These are phyloP conservation scores for Ichthyophthirius multifiliis DNA, from an alignment of 169 alveolate species.

Conservation along the genomic window DNA sequence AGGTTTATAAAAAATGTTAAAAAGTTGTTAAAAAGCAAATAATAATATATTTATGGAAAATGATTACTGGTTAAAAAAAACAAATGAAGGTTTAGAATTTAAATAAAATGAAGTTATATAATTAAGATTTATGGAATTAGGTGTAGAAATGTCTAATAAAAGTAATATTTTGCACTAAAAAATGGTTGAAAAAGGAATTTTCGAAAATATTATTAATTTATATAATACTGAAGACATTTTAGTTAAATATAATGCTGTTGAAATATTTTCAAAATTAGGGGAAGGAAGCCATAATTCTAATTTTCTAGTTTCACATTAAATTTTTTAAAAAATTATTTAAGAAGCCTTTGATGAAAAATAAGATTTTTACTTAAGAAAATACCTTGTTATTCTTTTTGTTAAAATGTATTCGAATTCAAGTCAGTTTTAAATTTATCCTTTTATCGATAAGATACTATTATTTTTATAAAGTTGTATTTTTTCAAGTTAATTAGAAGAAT, in stretches of 20 bases:
- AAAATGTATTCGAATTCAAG: not conserved
- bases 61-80: not conserved
- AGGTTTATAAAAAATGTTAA: not conserved
- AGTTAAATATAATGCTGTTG: constrained; percentile 1
- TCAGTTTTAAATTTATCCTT: not conserved
- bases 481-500: not conserved
- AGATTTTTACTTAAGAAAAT: constrained; percentile 11
- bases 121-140: constrained; percentile 14
- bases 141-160: not conserved
- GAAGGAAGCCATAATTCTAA: not conserved
- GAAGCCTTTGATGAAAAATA: constrained; percentile 6
- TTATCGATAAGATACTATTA: not conserved
- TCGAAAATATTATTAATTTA: not conserved
- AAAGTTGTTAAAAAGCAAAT: not conserved
- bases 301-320: not conserved
- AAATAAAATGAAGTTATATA: not conserved
- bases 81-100: not conserved
- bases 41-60: not conserved
- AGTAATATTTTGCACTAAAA: not conserved
- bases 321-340: not conserved
- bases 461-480: not conserved
- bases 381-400: not conserved
- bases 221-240: not conserved
- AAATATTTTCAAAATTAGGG: not conserved
- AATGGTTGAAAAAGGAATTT: not conserved